Conservation (phyloP, 768 basidiomycete genomes). For the Gloeostereum incarnatum region DNA sequence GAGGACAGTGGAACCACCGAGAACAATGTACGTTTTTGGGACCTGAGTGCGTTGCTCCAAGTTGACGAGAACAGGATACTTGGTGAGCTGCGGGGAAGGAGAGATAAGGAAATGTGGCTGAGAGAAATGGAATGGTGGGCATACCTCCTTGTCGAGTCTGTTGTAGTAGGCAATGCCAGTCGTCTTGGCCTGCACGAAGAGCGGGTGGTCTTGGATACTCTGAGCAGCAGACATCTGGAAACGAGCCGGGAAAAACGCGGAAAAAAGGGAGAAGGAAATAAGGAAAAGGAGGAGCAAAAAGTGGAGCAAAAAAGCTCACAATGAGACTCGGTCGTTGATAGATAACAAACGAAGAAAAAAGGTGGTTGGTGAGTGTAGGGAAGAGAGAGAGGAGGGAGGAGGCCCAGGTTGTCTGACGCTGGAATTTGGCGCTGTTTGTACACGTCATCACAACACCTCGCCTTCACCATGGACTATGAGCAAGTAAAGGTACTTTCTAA, state of each 20-base stretch:
- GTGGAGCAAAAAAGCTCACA: constrained; percentile 8
- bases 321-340: background rate
- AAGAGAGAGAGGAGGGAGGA: constrained; percentile 12
- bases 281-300: background rate
- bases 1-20: constrained; percentile 62
- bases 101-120: constrained; percentile 5
- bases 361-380: constrained; percentile 15
- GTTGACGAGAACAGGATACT: constrained; percentile 78
- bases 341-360: background rate
- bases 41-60: constrained; percentile 87
- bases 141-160: constrained; percentile 96
- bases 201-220: constrained; percentile 83
- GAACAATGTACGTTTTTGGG: constrained; percentile 85
- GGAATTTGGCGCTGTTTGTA: constrained; percentile 38
- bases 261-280: background rate
- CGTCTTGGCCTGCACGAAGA: constrained; percentile 74
- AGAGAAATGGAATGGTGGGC: constrained; percentile 13
- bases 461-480: constrained; percentile 47
- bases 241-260: constrained; percentile 1
- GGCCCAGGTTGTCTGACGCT: too few species aligned
- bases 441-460: constrained; percentile 32
- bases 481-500: constrained; percentile 36
- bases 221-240: constrained; percentile 68
- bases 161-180: constrained; percentile 73
- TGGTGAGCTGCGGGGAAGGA: constrained; percentile 47